Evolutionary conservation across 345 rosid species (phyloP).

Genomic region (Turritis glabra): DNA sequence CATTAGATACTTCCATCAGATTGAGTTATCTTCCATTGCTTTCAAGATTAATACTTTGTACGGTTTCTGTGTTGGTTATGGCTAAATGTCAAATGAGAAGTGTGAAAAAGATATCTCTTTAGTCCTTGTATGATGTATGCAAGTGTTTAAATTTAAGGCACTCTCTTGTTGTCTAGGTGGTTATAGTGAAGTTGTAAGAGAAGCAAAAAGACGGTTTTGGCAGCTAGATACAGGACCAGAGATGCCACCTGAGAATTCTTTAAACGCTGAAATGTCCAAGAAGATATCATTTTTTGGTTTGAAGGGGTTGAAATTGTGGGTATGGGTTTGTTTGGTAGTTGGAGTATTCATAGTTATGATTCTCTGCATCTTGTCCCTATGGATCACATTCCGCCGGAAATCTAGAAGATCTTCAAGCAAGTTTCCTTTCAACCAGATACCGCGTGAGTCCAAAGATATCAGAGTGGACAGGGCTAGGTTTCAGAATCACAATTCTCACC

Average conservation of each 20-base stretch:
- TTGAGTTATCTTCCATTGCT: not conserved
- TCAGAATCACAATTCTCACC: constrained; percentile 49
- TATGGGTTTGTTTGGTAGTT: constrained; percentile 75
- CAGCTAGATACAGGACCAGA: constrained; percentile 21
- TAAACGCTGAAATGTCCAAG: constrained; percentile 73
- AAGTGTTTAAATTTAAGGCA: constrained; percentile 25
- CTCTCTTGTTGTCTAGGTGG: constrained; percentile 24
- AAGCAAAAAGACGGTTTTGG: constrained; percentile 18
- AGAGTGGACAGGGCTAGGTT: constrained; percentile 73
- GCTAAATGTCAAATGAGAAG: not conserved
- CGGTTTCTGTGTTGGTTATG: constrained; percentile 1
- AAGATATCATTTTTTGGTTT: constrained; percentile 82
- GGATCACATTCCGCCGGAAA: constrained; percentile 73
- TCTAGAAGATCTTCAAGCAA: constrained; percentile 55
- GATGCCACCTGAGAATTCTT: constrained; percentile 68
- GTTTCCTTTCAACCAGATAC: constrained; percentile 63
- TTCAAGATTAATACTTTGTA: not conserved
- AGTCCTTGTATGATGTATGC: constrained; percentile 12
- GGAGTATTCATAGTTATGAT: constrained; percentile 77
- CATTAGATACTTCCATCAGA: not conserved
- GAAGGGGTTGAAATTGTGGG: constrained; percentile 90
- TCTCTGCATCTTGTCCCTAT: constrained; percentile 77
- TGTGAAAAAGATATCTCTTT: not conserved
- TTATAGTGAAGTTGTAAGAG: constrained; percentile 19
- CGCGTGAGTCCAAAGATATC: constrained; percentile 83